Percentiles rank a stretch among this genome's conserved stretches.
phyloP scores from a whole-genome alignment of 345 rosid genomes.

The Pugionium dolabratum region DNA sequence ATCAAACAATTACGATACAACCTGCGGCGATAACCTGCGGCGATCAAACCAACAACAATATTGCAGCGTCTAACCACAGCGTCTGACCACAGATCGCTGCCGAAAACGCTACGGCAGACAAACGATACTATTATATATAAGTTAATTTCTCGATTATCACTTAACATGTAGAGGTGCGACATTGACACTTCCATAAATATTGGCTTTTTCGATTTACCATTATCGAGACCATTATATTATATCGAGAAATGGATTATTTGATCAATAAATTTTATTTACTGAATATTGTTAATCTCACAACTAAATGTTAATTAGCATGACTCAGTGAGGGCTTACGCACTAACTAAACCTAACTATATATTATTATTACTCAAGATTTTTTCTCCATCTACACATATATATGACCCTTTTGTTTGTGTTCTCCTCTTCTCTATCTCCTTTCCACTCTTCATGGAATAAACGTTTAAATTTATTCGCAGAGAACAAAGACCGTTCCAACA shows the following conservation, averaged over 20 bases:
- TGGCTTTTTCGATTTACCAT: constrained; percentile 3
- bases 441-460: not conserved
- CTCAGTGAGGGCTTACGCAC: not conserved
- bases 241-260: not conserved
- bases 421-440: not conserved
- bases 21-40: no score
- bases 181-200: constrained; percentile 31
- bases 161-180: constrained; percentile 5
- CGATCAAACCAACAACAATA: no score
- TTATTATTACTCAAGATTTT: not conserved
- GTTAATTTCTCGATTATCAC: no score
- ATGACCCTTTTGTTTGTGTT: constrained; percentile 12
- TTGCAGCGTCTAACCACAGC: no score
- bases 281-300: not conserved
- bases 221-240: no score
- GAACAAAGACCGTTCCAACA: not conserved
- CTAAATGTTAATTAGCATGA: not conserved
- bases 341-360: not conserved
- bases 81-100: no score
- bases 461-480: constrained; percentile 14
- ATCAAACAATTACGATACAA: no score
- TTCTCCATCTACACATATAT: not conserved
- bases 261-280: not conserved
- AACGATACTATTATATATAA: no score
- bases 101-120: no score